Conservation (phyloP, 2,329 filamentous ascomycete species). For the Hypoxylon rubiginosum region DNA sequence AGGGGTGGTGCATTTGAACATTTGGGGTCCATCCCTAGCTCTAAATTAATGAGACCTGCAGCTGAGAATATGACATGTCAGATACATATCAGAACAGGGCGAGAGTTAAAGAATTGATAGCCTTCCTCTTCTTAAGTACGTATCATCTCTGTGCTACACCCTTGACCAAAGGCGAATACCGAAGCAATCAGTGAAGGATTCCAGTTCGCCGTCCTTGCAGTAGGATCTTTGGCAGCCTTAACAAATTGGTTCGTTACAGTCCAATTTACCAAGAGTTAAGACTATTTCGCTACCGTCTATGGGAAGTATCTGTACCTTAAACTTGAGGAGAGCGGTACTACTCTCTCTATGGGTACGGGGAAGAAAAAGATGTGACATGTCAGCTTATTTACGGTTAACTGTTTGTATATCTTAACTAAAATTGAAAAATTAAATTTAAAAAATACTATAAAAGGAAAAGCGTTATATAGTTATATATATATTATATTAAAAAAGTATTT, state of each 20-base stretch:
- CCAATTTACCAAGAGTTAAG: background rate
- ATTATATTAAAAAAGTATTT: too few species aligned
- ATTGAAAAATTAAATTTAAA: too few species aligned
- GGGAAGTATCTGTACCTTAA: conserved; percentile 20
- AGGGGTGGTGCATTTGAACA: conserved; percentile 21
- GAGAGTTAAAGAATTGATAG: conserved; percentile 5
- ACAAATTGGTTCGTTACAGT: background rate
- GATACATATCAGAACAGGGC: conserved; percentile 24
- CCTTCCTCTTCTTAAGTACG: background rate
- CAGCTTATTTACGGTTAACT: conserved; percentile 22
- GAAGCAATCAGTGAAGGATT: background rate
- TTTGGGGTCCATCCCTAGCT: conserved; percentile 32
- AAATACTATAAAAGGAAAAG: too few species aligned
- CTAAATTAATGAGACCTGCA: conserved; percentile 29
- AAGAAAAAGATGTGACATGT: conserved; percentile 23
- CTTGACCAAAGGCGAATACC: background rate
- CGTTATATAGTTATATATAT: too few species aligned
- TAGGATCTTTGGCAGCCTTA: conserved; percentile 12
- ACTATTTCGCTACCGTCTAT: conserved; percentile 14
- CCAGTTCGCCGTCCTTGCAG: background rate
- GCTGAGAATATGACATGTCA: conserved; percentile 19
- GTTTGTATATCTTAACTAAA: too few species aligned
- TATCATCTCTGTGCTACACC: conserved; percentile 22
- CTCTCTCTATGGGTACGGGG: conserved; percentile 17
- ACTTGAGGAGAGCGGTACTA: conserved; percentile 2